phyloP scores from a whole-genome alignment of 2,329 filamentous ascomycete genomes.

The Trichoderma cornu-damae region DNA sequence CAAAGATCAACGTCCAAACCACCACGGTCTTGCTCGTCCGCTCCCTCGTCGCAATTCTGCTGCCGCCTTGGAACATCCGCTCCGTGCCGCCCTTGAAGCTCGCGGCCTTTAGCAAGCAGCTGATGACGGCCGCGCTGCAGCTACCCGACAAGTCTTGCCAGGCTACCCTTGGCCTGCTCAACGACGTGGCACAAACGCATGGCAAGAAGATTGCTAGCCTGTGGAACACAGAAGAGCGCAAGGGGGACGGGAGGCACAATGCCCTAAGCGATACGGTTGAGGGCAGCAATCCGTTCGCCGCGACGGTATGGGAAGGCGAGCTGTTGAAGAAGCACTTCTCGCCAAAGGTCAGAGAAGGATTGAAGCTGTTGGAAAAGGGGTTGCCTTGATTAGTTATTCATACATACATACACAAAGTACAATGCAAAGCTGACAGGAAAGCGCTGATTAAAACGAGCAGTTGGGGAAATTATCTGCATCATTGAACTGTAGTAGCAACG shows the following conservation, averaged over 20 bases:
- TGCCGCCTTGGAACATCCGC: constrained; percentile 68
- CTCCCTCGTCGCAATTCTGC: constrained; percentile 73
- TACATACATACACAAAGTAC: neutral
- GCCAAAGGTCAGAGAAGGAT: constrained; percentile 74
- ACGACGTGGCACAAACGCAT: constrained; percentile 74
- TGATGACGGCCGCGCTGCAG: constrained; percentile 76
- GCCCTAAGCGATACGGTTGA: constrained; percentile 69
- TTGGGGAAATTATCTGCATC: neutral
- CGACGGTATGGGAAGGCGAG: constrained; percentile 91
- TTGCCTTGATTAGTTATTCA: constrained; percentile 39
- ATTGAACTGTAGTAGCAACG: neutral
- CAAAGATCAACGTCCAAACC: constrained; percentile 88
- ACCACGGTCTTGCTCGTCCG: constrained; percentile 88
- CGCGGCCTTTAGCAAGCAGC: constrained; percentile 89
- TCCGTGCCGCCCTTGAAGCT: constrained; percentile 75
- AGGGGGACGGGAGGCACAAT: constrained; percentile 84
- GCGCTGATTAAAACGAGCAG: constrained; percentile 4
- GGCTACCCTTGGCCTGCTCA: constrained; percentile 72
- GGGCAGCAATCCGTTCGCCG: constrained; percentile 82
- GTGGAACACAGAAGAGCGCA: constrained; percentile 92
- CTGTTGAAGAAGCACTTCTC: constrained; percentile 79
- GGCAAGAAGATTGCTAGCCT: constrained; percentile 75
- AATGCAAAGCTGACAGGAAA: neutral
- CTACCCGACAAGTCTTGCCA: constrained; percentile 84
- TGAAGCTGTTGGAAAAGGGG: constrained; percentile 63